phyloP scores from a whole-genome alignment of 176 grass and related monocot genomes.

The Eragrostis nindensis region DNA sequence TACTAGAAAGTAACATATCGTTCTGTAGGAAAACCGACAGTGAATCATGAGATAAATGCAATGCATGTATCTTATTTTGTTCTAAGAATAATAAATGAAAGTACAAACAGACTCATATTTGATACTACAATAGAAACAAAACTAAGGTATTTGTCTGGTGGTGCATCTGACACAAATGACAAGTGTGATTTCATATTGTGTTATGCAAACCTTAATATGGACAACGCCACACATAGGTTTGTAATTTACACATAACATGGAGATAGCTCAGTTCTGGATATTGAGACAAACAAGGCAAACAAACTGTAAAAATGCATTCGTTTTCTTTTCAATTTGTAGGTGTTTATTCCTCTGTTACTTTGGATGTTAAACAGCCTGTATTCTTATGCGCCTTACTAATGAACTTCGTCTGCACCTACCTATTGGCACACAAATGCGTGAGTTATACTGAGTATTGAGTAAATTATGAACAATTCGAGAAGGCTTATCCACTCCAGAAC shows the following conservation, averaged over 20 bases:
- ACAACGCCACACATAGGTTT: background rate
- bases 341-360: background rate
- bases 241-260: background rate
- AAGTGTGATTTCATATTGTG: background rate
- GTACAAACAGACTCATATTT: background rate
- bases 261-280: background rate
- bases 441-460: no score
- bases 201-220: background rate
- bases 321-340: background rate
- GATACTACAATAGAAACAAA: background rate
- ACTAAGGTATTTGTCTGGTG: background rate
- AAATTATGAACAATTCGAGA: no score
- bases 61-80: background rate
- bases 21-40: background rate
- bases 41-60: background rate
- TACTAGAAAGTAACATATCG: constrained; percentile 3
- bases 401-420: no score
- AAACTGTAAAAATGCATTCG: background rate
- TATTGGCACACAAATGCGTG: no score
- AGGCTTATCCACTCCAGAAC: no score
- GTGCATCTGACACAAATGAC: constrained; percentile 1
- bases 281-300: background rate
- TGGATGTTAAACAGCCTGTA: background rate
- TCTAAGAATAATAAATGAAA: background rate
- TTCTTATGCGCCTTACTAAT: no score